These are phyloP conservation scores for Theobroma cacao DNA, from an alignment of 345 rosid genomes.

Conservation along the genomic window DNA sequence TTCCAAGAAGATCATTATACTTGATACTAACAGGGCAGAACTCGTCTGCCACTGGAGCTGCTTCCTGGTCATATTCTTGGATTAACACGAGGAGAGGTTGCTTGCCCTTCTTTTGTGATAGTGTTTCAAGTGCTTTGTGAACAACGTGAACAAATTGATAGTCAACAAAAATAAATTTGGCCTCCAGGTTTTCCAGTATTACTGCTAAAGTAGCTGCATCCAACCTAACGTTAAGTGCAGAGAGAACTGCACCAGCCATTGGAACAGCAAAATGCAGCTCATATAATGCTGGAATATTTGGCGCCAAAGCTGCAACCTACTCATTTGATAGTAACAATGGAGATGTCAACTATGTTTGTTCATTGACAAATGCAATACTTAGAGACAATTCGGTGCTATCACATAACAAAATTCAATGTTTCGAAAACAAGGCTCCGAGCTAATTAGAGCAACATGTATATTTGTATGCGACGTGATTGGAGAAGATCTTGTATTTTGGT, in stretches of 20 bases:
- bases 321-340: not conserved
- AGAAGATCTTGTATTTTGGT: no score
- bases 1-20: constrained; percentile 30
- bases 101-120: constrained; percentile 12
- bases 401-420: no score
- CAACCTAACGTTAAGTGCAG: constrained; percentile 36
- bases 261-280: constrained; percentile 62
- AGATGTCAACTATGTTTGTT: not conserved
- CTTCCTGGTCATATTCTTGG: constrained; percentile 14
- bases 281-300: constrained; percentile 57
- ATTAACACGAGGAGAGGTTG: constrained; percentile 34
- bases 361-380: not conserved
- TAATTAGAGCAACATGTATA: no score
- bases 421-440: no score
- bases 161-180: constrained; percentile 49
- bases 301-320: constrained; percentile 58
- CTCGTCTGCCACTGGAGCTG: not conserved
- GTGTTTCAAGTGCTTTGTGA: constrained; percentile 20
- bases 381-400: not conserved
- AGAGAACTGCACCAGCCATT: constrained; percentile 56
- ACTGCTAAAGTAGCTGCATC: constrained; percentile 33
- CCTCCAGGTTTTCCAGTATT: constrained; percentile 22
- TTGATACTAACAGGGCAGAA: constrained; percentile 1
- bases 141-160: constrained; percentile 21
- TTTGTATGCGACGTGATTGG: no score